Conservation (phyloP, 345 rosid genomes). For the Populus pruinosa region DNA sequence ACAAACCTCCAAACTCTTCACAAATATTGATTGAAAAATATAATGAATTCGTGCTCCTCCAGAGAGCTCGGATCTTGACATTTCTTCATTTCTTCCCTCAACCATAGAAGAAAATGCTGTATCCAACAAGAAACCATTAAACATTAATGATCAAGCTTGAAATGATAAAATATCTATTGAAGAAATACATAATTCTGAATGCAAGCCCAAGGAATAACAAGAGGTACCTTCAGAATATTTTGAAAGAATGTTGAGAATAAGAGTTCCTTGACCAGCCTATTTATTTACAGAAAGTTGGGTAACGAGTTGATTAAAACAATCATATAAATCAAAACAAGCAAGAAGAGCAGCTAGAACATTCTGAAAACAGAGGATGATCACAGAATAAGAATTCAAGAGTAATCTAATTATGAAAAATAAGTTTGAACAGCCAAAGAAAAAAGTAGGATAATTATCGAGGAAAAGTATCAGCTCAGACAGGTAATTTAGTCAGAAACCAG, state of each 20-base stretch:
- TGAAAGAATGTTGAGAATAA: slow-evolving; percentile 84
- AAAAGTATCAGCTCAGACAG: not conserved
- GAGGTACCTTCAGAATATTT: slow-evolving; percentile 81
- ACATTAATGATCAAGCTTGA: slow-evolving; percentile 1
- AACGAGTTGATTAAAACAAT: slow-evolving; percentile 14
- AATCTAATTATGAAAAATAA: not conserved
- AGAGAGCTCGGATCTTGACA: slow-evolving; percentile 86
- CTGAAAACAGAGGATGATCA: not conserved
- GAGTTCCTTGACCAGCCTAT: slow-evolving; percentile 97
- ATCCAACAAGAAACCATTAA: slow-evolving; percentile 20
- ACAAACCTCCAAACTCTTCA: slow-evolving; percentile 81
- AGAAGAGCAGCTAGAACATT: not conserved
- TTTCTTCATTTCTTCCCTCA: slow-evolving; percentile 89
- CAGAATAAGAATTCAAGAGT: not conserved
- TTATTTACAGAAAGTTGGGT: slow-evolving; percentile 9
- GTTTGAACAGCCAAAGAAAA: not conserved
- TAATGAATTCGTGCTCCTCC: slow-evolving; percentile 95
- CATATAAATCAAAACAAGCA: not conserved
- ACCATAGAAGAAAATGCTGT: slow-evolving; percentile 85
- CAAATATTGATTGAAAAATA: slow-evolving; percentile 85
- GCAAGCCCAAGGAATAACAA: not conserved
- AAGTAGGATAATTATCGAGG: not conserved
- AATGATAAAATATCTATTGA: not conserved
- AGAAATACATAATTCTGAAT: not conserved
- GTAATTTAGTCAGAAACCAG: not conserved